Evolutionary conservation across 2,329 filamentous ascomycete genomes (phyloP).

Genomic region (Xylaria sp.): DNA sequence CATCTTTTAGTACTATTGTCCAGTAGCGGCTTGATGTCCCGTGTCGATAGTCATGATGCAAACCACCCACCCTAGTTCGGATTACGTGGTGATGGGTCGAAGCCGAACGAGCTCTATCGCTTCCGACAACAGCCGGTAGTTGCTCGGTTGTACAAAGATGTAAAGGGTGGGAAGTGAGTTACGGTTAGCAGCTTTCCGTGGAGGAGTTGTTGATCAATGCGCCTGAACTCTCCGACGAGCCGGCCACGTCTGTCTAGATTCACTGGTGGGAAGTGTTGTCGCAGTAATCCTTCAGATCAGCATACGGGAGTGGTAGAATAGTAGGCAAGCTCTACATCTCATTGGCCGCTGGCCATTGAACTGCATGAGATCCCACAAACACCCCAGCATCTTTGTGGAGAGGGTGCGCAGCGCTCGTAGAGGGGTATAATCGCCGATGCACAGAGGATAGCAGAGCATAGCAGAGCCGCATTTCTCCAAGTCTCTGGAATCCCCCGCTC

Average conservation of each 20-base stretch:
- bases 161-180: constrained; percentile 15
- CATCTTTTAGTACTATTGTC: constrained; percentile 24
- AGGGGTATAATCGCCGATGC: constrained; percentile 26
- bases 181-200: constrained; percentile 14
- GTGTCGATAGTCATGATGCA: constrained; percentile 21
- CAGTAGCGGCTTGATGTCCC: constrained; percentile 16
- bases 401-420: constrained; percentile 25
- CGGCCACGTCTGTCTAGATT: constrained; percentile 18
- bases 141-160: constrained; percentile 28
- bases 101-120: constrained; percentile 14
- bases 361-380: constrained; percentile 10
- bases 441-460: not conserved
- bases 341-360: constrained; percentile 26
- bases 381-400: constrained; percentile 17
- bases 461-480: constrained; percentile 36
- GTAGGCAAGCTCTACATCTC: constrained; percentile 18
- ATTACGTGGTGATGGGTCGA: constrained; percentile 24
- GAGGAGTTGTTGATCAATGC: constrained; percentile 25
- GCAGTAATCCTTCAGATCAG: constrained; percentile 31
- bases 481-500: constrained; percentile 16
- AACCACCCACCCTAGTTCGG: constrained; percentile 24
- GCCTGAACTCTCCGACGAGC: constrained; percentile 21
- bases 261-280: constrained; percentile 24
- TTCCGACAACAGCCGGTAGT: constrained; percentile 30
- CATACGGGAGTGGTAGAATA: constrained; percentile 24